Evolutionary conservation across 208 protist genomes (phyloP).

Genomic region (Leishmania mexicana): DNA sequence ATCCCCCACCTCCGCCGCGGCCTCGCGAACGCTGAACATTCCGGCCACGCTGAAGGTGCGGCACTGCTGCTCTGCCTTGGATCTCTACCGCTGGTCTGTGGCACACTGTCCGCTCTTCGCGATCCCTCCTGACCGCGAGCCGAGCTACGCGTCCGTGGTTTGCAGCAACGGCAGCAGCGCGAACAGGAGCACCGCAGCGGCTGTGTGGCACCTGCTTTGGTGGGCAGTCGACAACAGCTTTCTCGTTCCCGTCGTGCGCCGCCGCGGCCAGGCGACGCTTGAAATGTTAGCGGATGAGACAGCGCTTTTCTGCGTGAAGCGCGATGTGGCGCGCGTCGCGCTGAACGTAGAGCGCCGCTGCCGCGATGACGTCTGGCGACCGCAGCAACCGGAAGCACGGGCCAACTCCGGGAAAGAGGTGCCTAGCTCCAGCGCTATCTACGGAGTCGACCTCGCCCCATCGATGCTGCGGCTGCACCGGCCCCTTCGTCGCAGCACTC

Average conservation of each 20-base stretch:
- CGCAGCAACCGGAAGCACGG: neutral
- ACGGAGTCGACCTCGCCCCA: slow-evolving; percentile 15
- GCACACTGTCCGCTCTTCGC: neutral
- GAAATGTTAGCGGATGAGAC: slow-evolving; percentile 39
- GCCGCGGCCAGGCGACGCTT: slow-evolving; percentile 18
- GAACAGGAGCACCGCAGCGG: slow-evolving; percentile 4
- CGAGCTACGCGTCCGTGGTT: neutral
- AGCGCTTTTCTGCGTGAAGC: slow-evolving; percentile 35
- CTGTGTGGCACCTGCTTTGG: slow-evolving; percentile 35
- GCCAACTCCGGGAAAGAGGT: neutral
- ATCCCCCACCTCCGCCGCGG: neutral
- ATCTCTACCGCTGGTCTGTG: slow-evolving; percentile 14
- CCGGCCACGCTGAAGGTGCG: slow-evolving; percentile 27
- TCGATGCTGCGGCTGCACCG: slow-evolving; percentile 13
- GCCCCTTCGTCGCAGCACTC: slow-evolving; percentile 8
- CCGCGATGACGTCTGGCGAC: slow-evolving; percentile 20
- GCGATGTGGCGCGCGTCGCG: slow-evolving; percentile 19
- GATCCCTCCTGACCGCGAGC: neutral
- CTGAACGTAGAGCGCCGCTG: slow-evolving; percentile 30
- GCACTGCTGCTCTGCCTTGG: slow-evolving; percentile 25
- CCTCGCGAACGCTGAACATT: slow-evolving; percentile 14
- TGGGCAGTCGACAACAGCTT: slow-evolving; percentile 36
- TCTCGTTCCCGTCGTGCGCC: slow-evolving; percentile 28
- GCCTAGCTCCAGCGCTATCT: slow-evolving; percentile 20
- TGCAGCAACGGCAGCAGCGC: neutral